These are phyloP conservation scores for Rhizopogon hawkerae DNA, from an alignment of 1,284 basidiomycete species.

Conservation along the genomic window DNA sequence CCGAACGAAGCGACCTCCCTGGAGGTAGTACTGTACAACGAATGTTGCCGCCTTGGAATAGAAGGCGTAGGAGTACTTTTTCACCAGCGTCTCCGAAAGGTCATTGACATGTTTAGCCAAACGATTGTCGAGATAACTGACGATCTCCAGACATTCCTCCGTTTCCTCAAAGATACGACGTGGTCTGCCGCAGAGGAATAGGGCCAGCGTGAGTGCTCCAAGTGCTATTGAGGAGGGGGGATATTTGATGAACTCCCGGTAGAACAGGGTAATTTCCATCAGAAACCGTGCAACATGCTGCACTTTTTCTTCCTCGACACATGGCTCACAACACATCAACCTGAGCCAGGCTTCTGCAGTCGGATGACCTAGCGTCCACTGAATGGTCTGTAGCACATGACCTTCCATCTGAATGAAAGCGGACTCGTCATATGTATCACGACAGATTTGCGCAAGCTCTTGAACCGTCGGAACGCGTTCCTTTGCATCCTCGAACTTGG, in stretches of 20 bases:
- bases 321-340: conserved; percentile 61
- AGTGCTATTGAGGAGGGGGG: conserved; percentile 81
- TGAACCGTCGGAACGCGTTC: conserved; percentile 94
- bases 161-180: conserved; percentile 75
- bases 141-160: conserved; percentile 67
- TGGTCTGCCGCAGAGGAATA: conserved; percentile 75
- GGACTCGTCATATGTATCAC: conserved; percentile 90
- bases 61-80: conserved; percentile 95
- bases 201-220: conserved; percentile 82
- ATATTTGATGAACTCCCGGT: conserved; percentile 88
- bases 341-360: conserved; percentile 97
- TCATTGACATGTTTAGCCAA: conserved; percentile 81
- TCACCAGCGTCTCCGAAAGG: conserved; percentile 88
- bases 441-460: conserved; percentile 92
- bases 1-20: conserved; percentile 61
- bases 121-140: conserved; percentile 78
- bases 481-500: conserved; percentile 99
- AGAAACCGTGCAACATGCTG: conserved; percentile 94
- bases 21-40: conserved; percentile 86
- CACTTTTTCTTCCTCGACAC: conserved; percentile 78
- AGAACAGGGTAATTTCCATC: conserved; percentile 97
- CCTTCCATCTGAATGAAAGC: conserved; percentile 98
- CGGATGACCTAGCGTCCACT: conserved; percentile 96
- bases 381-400: conserved; percentile 92
- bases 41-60: conserved; percentile 91